phyloP scores from a whole-genome alignment of 805 yeast species.

The Komagataella populi region DNA sequence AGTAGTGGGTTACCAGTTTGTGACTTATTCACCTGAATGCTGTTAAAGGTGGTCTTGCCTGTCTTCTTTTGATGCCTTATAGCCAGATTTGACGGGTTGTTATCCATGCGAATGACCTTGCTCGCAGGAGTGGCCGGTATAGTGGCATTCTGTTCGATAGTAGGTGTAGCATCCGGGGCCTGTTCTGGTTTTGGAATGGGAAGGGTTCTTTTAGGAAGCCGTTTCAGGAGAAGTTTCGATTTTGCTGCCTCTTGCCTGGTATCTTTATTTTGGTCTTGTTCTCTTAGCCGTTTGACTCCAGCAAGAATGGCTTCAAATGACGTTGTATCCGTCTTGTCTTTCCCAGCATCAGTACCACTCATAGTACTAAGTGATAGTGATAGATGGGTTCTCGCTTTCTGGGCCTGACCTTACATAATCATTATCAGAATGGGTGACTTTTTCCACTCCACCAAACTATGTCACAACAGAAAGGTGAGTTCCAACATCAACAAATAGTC shows the following conservation, averaged over 20 bases:
- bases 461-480: slow-evolving; percentile 2
- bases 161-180: neutral
- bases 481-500: neutral
- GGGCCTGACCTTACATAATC: neutral
- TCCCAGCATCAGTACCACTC: neutral
- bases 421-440: neutral
- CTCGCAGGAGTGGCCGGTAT: neutral
- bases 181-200: neutral
- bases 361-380: too few species aligned
- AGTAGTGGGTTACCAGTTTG: slow-evolving; percentile 67
- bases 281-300: slow-evolving; percentile 50
- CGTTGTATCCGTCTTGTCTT: slow-evolving; percentile 27
- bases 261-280: slow-evolving; percentile 15
- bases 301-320: slow-evolving; percentile 62
- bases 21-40: slow-evolving; percentile 44
- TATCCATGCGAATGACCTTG: neutral
- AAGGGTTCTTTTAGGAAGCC: neutral
- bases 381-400: neutral
- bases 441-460: neutral
- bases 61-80: slow-evolving; percentile 2
- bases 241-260: neutral
- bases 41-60: slow-evolving; percentile 7
- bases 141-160: neutral
- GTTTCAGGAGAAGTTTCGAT: neutral
- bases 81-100: slow-evolving; percentile 1